phyloP scores from a whole-genome alignment of 2,329 filamentous ascomycete genomes.

The Hypoxylon sp. region DNA sequence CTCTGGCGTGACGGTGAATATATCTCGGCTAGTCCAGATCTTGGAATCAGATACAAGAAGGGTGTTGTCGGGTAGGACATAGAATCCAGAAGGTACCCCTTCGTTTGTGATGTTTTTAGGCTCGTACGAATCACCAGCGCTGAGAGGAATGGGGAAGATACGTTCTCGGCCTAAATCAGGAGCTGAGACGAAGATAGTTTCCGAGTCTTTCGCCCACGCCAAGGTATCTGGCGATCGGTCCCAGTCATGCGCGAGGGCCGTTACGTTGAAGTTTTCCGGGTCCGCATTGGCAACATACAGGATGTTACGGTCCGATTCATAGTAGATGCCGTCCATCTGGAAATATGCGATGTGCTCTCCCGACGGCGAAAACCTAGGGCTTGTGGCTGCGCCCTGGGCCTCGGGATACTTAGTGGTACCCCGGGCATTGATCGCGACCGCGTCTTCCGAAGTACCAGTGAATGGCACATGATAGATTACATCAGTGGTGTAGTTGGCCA shows the following conservation, averaged over 20 bases:
- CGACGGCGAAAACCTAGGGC: slow-evolving; percentile 68
- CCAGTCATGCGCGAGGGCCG: slow-evolving; percentile 53
- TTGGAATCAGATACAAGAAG: slow-evolving; percentile 55
- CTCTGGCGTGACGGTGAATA: slow-evolving; percentile 51
- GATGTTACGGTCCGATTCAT: slow-evolving; percentile 65
- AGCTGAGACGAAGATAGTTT: slow-evolving; percentile 52
- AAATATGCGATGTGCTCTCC: slow-evolving; percentile 72
- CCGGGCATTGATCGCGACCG: slow-evolving; percentile 55
- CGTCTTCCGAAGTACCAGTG: slow-evolving; percentile 52
- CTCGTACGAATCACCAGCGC: slow-evolving; percentile 50
- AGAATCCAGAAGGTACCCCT: slow-evolving; percentile 52
- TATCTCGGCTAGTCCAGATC: slow-evolving; percentile 57
- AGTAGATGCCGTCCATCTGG: slow-evolving; percentile 72
- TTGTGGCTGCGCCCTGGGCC: slow-evolving; percentile 55
- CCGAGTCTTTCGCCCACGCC: slow-evolving; percentile 51
- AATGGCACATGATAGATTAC: slow-evolving; percentile 57
- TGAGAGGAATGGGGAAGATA: slow-evolving; percentile 54
- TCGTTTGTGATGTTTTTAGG: slow-evolving; percentile 56
- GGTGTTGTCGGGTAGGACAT: slow-evolving; percentile 50
- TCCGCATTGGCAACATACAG: slow-evolving; percentile 61
- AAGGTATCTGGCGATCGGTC: slow-evolving; percentile 52
- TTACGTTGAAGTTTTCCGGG: slow-evolving; percentile 61
- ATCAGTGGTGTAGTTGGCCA: slow-evolving; percentile 66
- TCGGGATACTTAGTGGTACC: slow-evolving; percentile 52
- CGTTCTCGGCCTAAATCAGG: slow-evolving; percentile 53